phyloP scores from a whole-genome alignment of 768 basidiomycete species.

The Suillus lakei region DNA sequence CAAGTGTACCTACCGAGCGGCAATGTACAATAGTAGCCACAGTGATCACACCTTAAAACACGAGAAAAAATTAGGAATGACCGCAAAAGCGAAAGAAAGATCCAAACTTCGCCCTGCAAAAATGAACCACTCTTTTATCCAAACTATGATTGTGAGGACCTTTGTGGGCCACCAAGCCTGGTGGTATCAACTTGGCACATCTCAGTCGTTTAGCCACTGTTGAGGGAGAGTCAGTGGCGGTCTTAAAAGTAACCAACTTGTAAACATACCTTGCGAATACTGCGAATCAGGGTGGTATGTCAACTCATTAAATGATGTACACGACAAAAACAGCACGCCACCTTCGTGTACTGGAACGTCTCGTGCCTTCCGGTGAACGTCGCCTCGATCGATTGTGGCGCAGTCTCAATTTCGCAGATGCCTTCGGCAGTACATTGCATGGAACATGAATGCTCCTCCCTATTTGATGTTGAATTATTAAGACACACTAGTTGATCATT shows the following conservation, averaged over 20 bases:
- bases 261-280: slow-evolving; percentile 57
- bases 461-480: slow-evolving; percentile 23
- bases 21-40: slow-evolving; percentile 62
- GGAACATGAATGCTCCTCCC: slow-evolving; percentile 56
- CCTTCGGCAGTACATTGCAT: slow-evolving; percentile 49
- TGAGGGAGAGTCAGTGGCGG: background rate
- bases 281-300: slow-evolving; percentile 20
- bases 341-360: slow-evolving; percentile 70
- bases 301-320: background rate
- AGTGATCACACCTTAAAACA: slow-evolving; percentile 50
- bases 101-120: slow-evolving; percentile 53
- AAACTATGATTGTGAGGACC: slow-evolving; percentile 55
- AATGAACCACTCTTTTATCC: slow-evolving; percentile 54
- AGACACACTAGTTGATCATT: slow-evolving; percentile 9
- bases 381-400: slow-evolving; percentile 62
- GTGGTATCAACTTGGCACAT: slow-evolving; percentile 51
- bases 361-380: slow-evolving; percentile 65
- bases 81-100: background rate
- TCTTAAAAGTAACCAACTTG: background rate
- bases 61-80: background rate
- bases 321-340: slow-evolving; percentile 21
- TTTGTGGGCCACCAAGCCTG: slow-evolving; percentile 46
- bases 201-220: slow-evolving; percentile 54
- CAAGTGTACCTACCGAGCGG: slow-evolving; percentile 47
- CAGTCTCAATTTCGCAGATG: slow-evolving; percentile 62